Base-by-base conservation (phyloP, 2,329 filamentous ascomycete genomes). In the Triangularia verruculosa region DNA sequence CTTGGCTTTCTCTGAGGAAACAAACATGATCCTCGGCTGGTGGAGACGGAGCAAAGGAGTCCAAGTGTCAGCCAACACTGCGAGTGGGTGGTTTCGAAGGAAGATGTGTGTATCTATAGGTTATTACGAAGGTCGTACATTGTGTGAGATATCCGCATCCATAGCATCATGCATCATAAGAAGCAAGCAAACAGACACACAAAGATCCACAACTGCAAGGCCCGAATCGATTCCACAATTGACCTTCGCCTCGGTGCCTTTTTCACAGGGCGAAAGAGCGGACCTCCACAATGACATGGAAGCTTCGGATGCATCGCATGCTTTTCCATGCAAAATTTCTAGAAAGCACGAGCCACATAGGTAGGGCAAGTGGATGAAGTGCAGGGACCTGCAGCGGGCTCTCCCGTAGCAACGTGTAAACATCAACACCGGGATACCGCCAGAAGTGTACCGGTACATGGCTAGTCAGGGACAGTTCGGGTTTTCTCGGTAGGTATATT, bases 271-370 rank as follows among this genome's bases (percentile, higher is more conserved):
- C 22, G 47, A 59, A n/a, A 52, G 28, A 43, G 57, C 57, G 57
- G 57, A 20, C 39, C 34, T 28, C 57, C 57, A 59, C 51, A 25
- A 47, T 27, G 56, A 13, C 25, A 27, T 59, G 57, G 57, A 59
- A 59, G 57, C 57, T 59, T 28, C 34, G 24, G 57, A 51, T 51
- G 27, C 32, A 43, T 59, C 27, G 39, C 57, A 59, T 59, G 57
- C 57, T 51, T 59, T n/a, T 28, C 57, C 57, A 59, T 59, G 57
- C 57, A 52, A 52, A 47, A 13, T 54, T 28, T 22, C 4, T 28
- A 15, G 51, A 54, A 28, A 54, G 32, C 32, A 59, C 57, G 25
- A 59, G 57, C 57, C 57, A 59, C 17, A 30, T 17, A 57, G 27
- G 34, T 17, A 57, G 17, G 55, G 13, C 55, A 7, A 17, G 39